Base-by-base conservation (phyloP, 2,329 filamentous ascomycete species). In the Coniochaeta hoffmannii region DNA sequence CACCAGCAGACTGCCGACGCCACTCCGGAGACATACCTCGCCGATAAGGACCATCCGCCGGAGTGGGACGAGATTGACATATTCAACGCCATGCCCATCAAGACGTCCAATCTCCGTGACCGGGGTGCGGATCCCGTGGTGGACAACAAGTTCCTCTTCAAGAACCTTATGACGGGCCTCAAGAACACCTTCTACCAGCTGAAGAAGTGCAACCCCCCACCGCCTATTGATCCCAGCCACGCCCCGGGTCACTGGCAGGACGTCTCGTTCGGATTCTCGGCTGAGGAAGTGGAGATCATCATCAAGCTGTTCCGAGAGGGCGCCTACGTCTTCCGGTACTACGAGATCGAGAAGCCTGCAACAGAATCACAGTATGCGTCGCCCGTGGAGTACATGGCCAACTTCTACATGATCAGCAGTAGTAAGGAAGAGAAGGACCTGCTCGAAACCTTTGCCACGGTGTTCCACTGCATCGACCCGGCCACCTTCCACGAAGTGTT, bases 31-130 rank as follows among this genome's bases (percentile, higher is more conserved):
- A 88, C 88, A 50, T 96, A 92, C 63, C 82, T 96, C 54, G 89
- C 91, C 1, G 89, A 96, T 55, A 87, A 87, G 67, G 85, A 93
- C 31, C 76, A 83, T 30, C 84, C 84, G 4, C 94, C 94, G 0
- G 91, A 96, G 60, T 99, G 94, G 91, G 95, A 99, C 64, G 92
- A 97, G 71, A 93, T 94, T 38, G 95, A 99, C 70, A 97, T 99
- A 50, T 99, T 97, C 73, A 89, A 83, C 46, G 94, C 94, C 2
- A 94, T 93, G 66, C 95, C 94, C 0, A 97, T 99, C 73, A 97
- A 96, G 73, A 94, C 90, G 0, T 89, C 90, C 0, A 97, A 94
- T 64, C 89, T 91, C 8, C 85, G 92, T 50, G 94, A 99, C 61
- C 82, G 93, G 57, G 90, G 88, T 56, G 86, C 88, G 14, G 92